Percentiles rank a stretch among this genome's conserved stretches.
phyloP scores from a whole-genome alignment of 106 monocot genomes.

The Allium fistulosum region DNA sequence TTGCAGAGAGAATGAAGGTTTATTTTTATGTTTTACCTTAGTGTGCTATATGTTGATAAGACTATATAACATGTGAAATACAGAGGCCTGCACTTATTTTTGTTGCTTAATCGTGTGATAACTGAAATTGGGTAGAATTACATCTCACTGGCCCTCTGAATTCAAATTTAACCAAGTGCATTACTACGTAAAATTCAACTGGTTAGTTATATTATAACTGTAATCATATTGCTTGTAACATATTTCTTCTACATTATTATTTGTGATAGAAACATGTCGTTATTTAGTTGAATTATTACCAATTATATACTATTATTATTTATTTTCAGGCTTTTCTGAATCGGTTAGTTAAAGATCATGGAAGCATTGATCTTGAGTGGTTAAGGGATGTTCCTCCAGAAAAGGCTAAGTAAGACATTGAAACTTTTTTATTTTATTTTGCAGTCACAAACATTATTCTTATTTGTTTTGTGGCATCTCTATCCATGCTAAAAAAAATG shows the following conservation, averaged over 20 bases:
- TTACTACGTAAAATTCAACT: no score
- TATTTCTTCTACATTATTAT: no score
- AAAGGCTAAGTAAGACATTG: conserved; percentile 24
- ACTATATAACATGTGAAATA: neutral
- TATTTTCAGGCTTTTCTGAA: conserved; percentile 23
- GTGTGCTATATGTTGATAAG: no score
- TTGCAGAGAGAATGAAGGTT: conserved; percentile 89
- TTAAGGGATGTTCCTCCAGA: conserved; percentile 23
- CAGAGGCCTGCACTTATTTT: neutral
- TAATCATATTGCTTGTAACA: no score
- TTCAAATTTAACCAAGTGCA: no score
- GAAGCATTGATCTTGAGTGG: conserved; percentile 29
- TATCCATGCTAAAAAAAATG: neutral
- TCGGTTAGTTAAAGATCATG: conserved; percentile 25
- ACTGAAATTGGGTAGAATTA: neutral
- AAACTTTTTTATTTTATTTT: neutral
- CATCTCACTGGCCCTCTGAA: no score
- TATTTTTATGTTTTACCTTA: neutral
- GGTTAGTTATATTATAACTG: no score
- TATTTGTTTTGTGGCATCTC: no score
- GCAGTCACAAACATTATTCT: no score
- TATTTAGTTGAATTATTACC: no score
- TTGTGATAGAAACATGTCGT: no score
- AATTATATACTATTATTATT: neutral
- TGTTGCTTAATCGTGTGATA: neutral